Evolutionary conservation across 306 rosid species (phyloP).

Genomic region (Aeschynomene evenia): DNA sequence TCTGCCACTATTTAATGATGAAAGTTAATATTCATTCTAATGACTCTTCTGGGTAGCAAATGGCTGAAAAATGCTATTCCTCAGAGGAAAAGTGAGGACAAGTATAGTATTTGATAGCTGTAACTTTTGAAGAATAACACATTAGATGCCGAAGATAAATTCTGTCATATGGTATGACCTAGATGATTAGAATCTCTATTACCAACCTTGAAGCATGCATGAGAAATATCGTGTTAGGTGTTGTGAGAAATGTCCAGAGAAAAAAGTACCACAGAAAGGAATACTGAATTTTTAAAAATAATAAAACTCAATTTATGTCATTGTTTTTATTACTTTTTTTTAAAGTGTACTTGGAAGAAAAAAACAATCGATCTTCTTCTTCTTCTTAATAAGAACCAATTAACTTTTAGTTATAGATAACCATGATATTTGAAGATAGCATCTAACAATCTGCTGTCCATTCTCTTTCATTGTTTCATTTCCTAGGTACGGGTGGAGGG

Average conservation of each 20-base stretch:
- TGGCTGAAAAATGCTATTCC: conserved; percentile 11
- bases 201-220: conserved; percentile 4
- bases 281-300: neutral
- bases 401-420: conserved; percentile 14
- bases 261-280: neutral
- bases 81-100: conserved; percentile 3
- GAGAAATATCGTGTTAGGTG: neutral
- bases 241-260: conserved; percentile 1
- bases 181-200: conserved; percentile 15
- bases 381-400: too few relatives aligned
- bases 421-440: conserved; percentile 18
- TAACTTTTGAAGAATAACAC: neutral
- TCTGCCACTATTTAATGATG: conserved; percentile 4
- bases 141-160: conserved; percentile 8
- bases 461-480: conserved; percentile 3
- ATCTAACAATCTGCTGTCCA: neutral
- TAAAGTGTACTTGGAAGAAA: neutral
- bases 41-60: conserved; percentile 16
- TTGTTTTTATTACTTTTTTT: neutral
- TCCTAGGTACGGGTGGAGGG: conserved; percentile 90
- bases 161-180: conserved; percentile 17
- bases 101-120: conserved; percentile 9
- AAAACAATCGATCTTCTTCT: too few relatives aligned
- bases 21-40: conserved; percentile 21
- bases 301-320: neutral